Evolutionary conservation across 495 filamentous ascomycete species (phyloP).

Genomic region (Hypoxylon lienhwacheense): DNA sequence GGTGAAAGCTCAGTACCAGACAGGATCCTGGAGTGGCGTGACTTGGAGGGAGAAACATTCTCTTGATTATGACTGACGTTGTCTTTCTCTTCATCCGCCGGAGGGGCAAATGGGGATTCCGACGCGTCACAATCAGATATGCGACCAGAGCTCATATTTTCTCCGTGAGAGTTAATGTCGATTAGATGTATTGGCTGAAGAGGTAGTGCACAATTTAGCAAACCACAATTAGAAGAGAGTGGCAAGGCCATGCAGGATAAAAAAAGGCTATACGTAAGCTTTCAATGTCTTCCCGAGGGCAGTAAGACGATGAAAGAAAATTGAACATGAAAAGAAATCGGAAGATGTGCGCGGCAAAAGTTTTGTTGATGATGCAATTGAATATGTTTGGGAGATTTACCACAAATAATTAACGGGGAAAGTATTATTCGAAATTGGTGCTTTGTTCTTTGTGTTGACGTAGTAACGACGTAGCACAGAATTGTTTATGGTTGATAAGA

Average conservation of each 20-base stretch:
- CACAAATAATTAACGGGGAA: no score
- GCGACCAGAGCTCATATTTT: conserved; percentile 21
- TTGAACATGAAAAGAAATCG: no score
- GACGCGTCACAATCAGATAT: conserved; percentile 20
- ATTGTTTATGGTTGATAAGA: no score
- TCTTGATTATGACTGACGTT: conserved; percentile 37
- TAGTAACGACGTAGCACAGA: no score
- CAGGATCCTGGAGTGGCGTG: conserved; percentile 49
- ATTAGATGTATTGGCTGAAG: conserved; percentile 27
- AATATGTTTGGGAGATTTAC: no score
- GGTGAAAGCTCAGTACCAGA: conserved; percentile 54
- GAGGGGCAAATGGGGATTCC: conserved; percentile 38
- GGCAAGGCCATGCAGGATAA: conserved; percentile 41
- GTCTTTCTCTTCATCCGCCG: conserved; percentile 34
- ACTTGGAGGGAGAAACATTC: conserved; percentile 42
- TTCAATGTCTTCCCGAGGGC: background rate
- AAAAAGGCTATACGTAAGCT: background rate
- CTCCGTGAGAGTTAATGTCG: conserved; percentile 30
- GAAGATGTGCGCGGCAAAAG: no score
- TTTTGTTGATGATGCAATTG: no score
- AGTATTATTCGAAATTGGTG: no score
- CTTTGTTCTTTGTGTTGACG: no score
- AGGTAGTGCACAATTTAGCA: conserved; percentile 45
- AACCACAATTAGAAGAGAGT: conserved; percentile 40
- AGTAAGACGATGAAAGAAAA: background rate